Evolutionary conservation across 805 yeast genomes (phyloP).

Genomic region (Ogataea trehalophila): DNA sequence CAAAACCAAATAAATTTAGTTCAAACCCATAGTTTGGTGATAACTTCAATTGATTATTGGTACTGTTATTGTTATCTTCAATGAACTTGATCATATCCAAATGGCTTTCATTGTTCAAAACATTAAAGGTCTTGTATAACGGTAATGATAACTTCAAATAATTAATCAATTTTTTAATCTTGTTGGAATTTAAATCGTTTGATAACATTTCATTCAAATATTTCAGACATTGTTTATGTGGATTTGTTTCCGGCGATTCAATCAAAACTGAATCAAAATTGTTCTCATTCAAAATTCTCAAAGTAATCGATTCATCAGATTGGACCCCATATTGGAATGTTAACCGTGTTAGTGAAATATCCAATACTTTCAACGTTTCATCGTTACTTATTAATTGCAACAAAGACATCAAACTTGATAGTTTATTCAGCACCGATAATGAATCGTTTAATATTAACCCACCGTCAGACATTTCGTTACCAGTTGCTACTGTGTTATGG

Average conservation of each 20-base stretch:
- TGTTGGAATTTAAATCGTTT: conserved; percentile 13
- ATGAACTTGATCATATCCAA: conserved; percentile 1
- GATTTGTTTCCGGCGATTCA: conserved; percentile 26
- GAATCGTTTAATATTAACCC: conserved; percentile 21
- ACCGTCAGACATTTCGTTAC: conserved; percentile 5
- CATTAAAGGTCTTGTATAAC: conserved; percentile 19
- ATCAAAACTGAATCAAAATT: conserved; percentile 18
- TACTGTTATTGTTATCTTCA: conserved; percentile 10
- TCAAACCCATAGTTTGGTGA: conserved; percentile 19
- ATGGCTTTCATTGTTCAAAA: conserved; percentile 7
- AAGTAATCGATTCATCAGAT: conserved; percentile 22
- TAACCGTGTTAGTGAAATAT: conserved; percentile 25
- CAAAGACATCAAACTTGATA: conserved; percentile 26
- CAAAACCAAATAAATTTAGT: conserved; percentile 18
- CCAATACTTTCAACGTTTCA: conserved; percentile 20
- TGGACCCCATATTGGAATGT: conserved; percentile 29
- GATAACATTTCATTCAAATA: conserved; percentile 22
- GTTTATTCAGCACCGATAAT: conserved; percentile 23
- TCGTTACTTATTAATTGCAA: conserved; percentile 27
- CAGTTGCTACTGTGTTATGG: background rate
- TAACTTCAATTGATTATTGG: conserved; percentile 11
- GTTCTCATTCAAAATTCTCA: conserved; percentile 19
- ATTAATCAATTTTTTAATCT: conserved; percentile 23
- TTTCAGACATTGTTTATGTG: conserved; percentile 24
- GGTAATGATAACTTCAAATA: conserved; percentile 29